Evolutionary conservation across 768 basidiomycete genomes (phyloP), one percentile per base, ranked within the genome.

Genomic region (Tricholoma matsutake): DNA sequence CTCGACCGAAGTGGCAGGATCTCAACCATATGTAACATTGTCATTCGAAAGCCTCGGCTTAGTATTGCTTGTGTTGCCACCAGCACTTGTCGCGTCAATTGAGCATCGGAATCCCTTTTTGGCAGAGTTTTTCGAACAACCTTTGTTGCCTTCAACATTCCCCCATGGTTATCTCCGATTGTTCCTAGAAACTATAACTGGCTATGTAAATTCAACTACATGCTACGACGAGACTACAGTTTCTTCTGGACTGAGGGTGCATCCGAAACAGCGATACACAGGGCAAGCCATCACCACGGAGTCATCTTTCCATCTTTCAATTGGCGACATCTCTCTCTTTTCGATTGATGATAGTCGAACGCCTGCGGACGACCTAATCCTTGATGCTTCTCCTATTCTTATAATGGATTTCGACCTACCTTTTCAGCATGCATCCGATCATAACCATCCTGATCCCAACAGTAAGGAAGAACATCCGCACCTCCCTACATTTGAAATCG

Each of bases 391-490:
- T 13, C 94, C 94, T 11, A 73, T 96, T 47, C 67, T 96, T 16
- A 82, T 94, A 53, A 86, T 86, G 9, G 94, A 96, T 67, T 80
- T 79, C n/a, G 73, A 84, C 63, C 82, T 96, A 16, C 69, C 77
- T 13, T 73, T 72, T 6, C 89, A 91, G 62, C 89, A 90, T 71
- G 64, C 78, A 35, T 56, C 69, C 18, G 60, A 62, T 6, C 83
- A 84, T 67, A 53, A 67, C 43, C 82, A 83, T 58, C 83, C 83
- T 20, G 69, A 69, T 39, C 62, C 72, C 8, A 49, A 60, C 22
- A 67, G 63, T 25, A 34, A 61, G 28, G 62, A 41, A 32, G 62
- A 64, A 22, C 61, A 73, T 61, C 65, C 67, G 2, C 59, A 52
- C 51, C 73, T 88, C 51, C 89, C 91, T 1, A 71, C 70, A 11